Evolutionary conservation across 2,329 filamentous ascomycete genomes (phyloP).

Genomic region (Hortaea sp.): DNA sequence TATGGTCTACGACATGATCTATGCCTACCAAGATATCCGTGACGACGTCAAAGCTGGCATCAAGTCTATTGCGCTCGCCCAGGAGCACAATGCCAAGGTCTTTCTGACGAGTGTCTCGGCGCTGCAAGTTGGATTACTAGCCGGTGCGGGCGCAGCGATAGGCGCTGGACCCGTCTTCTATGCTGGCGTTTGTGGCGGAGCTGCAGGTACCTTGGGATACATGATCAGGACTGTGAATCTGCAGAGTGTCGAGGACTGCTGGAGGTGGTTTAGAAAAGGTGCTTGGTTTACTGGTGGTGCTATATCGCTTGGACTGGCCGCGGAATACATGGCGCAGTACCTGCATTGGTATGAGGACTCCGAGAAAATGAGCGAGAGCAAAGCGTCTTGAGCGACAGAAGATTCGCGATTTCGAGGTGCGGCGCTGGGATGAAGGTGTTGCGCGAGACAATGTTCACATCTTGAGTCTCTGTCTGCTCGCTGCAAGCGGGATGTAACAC

Average conservation of each 20-base stretch:
- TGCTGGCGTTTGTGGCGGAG: slow-evolving; percentile 48
- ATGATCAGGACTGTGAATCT: slow-evolving; percentile 52
- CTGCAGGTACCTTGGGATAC: slow-evolving; percentile 42
- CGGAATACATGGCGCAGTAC: slow-evolving; percentile 38
- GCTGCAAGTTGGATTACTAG: slow-evolving; percentile 59
- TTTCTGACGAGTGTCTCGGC: slow-evolving; percentile 62
- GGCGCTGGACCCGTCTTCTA: slow-evolving; percentile 52
- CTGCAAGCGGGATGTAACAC: no score
- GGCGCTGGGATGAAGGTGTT: no score
- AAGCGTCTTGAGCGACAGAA: not conserved
- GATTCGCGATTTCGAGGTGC: no score
- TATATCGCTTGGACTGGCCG: slow-evolving; percentile 45
- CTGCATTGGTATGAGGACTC: slow-evolving; percentile 1
- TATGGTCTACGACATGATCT: slow-evolving; percentile 83
- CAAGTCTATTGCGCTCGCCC: slow-evolving; percentile 75
- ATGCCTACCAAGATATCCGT: slow-evolving; percentile 83
- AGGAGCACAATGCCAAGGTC: slow-evolving; percentile 66
- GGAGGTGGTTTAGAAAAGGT: slow-evolving; percentile 56
- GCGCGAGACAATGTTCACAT: no score
- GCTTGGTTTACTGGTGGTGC: slow-evolving; percentile 52
- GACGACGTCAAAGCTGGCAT: slow-evolving; percentile 80
- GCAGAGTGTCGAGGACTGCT: slow-evolving; percentile 48
- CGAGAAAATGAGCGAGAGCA: not conserved
- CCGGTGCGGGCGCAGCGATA: slow-evolving; percentile 55
- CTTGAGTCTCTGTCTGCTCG: no score